These are phyloP conservation scores for Pseudoneurospora amorphoporcata DNA, from an alignment of 495 filamentous ascomycete genomes.

Conservation along the genomic window DNA sequence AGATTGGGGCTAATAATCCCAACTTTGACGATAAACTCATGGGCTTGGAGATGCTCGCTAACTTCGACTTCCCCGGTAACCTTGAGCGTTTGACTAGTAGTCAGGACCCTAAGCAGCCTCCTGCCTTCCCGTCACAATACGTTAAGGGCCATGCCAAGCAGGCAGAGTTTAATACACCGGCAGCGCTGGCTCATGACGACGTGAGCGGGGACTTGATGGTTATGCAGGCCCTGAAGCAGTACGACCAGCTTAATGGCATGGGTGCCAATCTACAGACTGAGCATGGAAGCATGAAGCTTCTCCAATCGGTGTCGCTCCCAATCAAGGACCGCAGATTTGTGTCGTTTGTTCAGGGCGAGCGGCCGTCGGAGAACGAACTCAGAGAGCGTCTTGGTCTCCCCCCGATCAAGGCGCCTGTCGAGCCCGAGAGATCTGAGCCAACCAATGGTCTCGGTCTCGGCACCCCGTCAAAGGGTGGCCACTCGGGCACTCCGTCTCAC, in stretches of 20 bases:
- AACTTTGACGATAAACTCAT: conserved; percentile 43
- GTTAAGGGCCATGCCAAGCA: conserved; percentile 34
- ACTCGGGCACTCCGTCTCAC: conserved; percentile 17
- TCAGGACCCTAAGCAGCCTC: conserved; percentile 49
- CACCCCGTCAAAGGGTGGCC: conserved; percentile 18
- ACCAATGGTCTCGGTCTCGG: not conserved
- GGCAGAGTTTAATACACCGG: conserved; percentile 34
- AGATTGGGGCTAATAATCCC: conserved; percentile 43
- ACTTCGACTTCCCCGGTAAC: conserved; percentile 51
- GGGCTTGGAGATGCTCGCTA: conserved; percentile 52
- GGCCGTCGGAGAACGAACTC: conserved; percentile 34
- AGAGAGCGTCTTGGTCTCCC: conserved; percentile 32
- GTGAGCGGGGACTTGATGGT: conserved; percentile 48
- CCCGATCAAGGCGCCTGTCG: conserved; percentile 17
- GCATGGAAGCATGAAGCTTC: conserved; percentile 34
- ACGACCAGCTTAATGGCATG: conserved; percentile 29
- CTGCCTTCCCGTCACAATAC: conserved; percentile 46
- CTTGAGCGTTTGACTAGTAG: conserved; percentile 33
- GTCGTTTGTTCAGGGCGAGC: conserved; percentile 29
- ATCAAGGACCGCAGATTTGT: conserved; percentile 25
- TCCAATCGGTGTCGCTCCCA: conserved; percentile 33
- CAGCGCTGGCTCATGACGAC: conserved; percentile 45
- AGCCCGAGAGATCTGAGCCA: conserved; percentile 14
- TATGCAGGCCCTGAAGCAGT: conserved; percentile 40
- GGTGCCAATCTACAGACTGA: conserved; percentile 33